These are phyloP conservation scores for Aspergillus tanneri DNA, from an alignment of 2,329 filamentous ascomycete species.

Conservation along the genomic window DNA sequence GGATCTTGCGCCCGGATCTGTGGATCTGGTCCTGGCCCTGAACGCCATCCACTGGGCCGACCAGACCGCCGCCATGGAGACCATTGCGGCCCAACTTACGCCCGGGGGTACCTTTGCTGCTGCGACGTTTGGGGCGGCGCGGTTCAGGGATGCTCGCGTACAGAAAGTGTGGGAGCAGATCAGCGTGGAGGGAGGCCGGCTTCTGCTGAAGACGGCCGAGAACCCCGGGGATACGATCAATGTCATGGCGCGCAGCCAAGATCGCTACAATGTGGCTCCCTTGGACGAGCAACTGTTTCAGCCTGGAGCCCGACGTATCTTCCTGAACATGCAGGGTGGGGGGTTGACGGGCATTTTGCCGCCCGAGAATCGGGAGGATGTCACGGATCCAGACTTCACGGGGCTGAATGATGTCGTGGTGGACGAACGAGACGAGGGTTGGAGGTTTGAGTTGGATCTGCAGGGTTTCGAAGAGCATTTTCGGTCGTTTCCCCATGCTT, in stretches of 20 bases:
- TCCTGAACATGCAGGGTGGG: background rate
- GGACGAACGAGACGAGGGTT: background rate
- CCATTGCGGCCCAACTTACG: background rate
- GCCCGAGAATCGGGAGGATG: background rate
- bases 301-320: background rate
- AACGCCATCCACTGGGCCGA: background rate
- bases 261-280: background rate
- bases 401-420: background rate
- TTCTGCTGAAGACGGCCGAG: background rate
- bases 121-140: background rate
- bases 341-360: background rate
- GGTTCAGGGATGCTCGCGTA: background rate
- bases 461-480: conserved; percentile 1
- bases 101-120: background rate
- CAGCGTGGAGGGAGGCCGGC: background rate
- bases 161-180: background rate
- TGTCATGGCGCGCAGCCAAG: background rate
- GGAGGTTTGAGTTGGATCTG: background rate
- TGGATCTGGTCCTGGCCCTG: background rate
- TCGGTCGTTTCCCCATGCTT: background rate
- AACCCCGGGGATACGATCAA: background rate
- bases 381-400: background rate
- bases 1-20: background rate
- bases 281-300: background rate
- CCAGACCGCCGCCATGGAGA: background rate